Conservation (phyloP, 164 flowering plant genomes). For the Umbilicus rupestris region DNA sequence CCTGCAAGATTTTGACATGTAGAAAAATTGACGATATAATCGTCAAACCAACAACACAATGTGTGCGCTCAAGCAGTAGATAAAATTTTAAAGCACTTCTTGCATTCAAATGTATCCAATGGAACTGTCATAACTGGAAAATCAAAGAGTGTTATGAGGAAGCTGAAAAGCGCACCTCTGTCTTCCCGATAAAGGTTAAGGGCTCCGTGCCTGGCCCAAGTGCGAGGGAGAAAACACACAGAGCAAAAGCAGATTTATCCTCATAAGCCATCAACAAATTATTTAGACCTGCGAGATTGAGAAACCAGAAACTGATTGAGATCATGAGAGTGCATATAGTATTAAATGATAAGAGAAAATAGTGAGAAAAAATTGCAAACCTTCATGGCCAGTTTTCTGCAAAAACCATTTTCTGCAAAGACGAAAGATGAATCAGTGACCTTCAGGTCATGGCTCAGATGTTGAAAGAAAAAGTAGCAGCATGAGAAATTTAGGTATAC, state of each 20-base stretch:
- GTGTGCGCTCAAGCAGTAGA: no score
- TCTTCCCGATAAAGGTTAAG: conserved; percentile 77
- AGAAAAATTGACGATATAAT: not conserved
- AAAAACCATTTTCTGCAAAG: conserved; percentile 90
- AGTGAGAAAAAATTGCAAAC: conserved; percentile 19
- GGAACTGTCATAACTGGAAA: not conserved
- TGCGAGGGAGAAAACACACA: conserved; percentile 85
- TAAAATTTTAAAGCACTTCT: no score
- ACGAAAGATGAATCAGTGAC: not conserved
- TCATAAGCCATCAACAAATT: conserved; percentile 88
- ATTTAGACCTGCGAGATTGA: conserved; percentile 57
- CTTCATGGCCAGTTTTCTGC: conserved; percentile 92
- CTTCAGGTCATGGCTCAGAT: not conserved
- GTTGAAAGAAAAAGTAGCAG: not conserved
- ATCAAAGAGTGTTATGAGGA: not conserved
- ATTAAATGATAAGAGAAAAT: not conserved
- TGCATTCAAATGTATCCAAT: not conserved
- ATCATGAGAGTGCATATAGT: not conserved
- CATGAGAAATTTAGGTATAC: not conserved
- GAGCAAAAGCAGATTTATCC: conserved; percentile 89
- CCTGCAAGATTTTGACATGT: conserved; percentile 28
- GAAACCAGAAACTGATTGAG: not conserved
- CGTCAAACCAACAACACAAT: no score
- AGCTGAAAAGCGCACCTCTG: conserved; percentile 36
- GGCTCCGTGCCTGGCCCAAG: conserved; percentile 77